Base-by-base conservation (phyloP, 768 basidiomycete species). In the Psilocybe sp. region DNA sequence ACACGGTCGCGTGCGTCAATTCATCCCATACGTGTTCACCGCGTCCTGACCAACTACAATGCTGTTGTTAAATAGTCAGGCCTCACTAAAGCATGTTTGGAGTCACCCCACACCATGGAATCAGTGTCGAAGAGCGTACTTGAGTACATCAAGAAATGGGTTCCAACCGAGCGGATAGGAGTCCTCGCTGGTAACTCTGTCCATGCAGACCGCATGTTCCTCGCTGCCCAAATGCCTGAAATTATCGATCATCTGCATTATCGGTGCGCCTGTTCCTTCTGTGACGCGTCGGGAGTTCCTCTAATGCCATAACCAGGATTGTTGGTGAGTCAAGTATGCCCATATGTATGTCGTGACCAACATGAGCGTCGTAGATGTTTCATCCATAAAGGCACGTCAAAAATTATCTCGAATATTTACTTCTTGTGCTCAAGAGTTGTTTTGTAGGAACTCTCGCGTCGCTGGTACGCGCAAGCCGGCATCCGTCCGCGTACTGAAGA, bases 131-230 rank as follows among this genome's bases (percentile, higher is more conserved):
- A 74, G 16, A 64, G 75, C 15, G 84, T 95, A 3, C 69, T 92
- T 15, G 69, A 71, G 2, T 97, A 98, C 63, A 82, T 98, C 62
- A 83, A 88, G 68, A 82, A 78, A 61, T 92, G 93, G 91, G 73
- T 97, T 33, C 93, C 94, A 11, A 64, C 75, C 13, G 71, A 72
- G 51, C 70, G 75, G 34, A 71, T 67, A 5, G 91, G 78, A 1
- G 76, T 91, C 7, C 77, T 93, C n/a, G 91, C 94, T 5, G 94
- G 94, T 12, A 95, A 78, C 60, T 88, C 90, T 10, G 89, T 96
- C 2, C 91, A 97, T 61, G 82, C 81, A 1, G 93, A 97, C 67
- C 76, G 79, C 46, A 66, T 70, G 3, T 93, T 93, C 63, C 71
- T 93, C 20, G 73, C 70, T 3, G 80, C 81, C 60, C 80, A 89